Percentiles rank a stretch among this genome's conserved stretches.
phyloP scores from a whole-genome alignment of 345 rosid genomes.

The Psidium friedrichsthalianum region DNA sequence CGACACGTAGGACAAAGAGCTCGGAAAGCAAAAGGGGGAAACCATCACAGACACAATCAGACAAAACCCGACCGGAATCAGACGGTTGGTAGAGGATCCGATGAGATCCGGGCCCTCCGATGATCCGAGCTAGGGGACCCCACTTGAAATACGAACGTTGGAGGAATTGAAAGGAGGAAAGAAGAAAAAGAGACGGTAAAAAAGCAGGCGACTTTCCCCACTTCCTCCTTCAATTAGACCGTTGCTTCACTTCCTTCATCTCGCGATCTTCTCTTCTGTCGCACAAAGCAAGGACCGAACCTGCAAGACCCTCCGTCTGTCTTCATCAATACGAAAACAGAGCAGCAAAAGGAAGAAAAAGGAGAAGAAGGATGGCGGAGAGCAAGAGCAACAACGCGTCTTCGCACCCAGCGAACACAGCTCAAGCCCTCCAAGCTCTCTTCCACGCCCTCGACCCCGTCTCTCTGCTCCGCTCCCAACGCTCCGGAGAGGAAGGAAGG shows the following conservation, averaged over 20 bases:
- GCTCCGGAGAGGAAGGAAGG: background rate
- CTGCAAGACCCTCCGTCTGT: background rate
- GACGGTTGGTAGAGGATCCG: constrained; percentile 19
- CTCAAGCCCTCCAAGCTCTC: constrained; percentile 17
- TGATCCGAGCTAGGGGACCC: background rate
- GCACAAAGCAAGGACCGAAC: background rate
- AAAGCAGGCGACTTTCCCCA: background rate
- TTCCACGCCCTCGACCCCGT: constrained; percentile 39
- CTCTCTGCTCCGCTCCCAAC: constrained; percentile 59
- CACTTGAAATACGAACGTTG: constrained; percentile 8
- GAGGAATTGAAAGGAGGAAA: background rate
- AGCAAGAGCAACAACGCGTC: background rate
- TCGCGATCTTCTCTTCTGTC: background rate
- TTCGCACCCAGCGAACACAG: background rate
- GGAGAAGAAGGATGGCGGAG: background rate
- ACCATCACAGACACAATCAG: background rate
- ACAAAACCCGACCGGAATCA: background rate
- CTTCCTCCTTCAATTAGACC: background rate
- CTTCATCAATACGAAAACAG: background rate
- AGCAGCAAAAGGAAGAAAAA: background rate
- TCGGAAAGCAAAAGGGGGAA: background rate
- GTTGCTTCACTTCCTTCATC: background rate
- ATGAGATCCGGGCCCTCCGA: background rate
- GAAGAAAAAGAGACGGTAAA: background rate
- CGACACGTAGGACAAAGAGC: background rate